Evolutionary conservation across 2,329 filamentous ascomycete species (phyloP), one percentile per base, ranked within the genome.

Genomic region (Davidsoniella eucalypti): DNA sequence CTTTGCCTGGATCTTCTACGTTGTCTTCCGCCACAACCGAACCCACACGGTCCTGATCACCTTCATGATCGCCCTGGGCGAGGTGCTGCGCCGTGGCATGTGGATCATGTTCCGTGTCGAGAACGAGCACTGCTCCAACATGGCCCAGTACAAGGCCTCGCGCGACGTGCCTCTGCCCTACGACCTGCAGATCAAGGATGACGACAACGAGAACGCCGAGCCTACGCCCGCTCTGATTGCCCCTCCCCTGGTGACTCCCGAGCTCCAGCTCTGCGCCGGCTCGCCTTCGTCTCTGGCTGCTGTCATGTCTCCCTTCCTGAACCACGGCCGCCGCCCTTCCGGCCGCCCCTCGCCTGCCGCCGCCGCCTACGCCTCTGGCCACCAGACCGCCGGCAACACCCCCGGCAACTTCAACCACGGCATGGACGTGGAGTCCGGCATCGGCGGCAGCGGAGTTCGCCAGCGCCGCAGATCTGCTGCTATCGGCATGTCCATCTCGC

Each of bases 51-150:
- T 84, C 2, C 63, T 87, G 2, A 75, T 87, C 4, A 87, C 85
- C 1, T 96, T 96, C 64, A 57, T 84, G 26, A 77, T 95, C 14
- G 73, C 76, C 1, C 67, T 95, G 2, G 76, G 81, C 7, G 92
- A 98, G 62, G 78, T 94, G 18, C 72, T 76, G n/a, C 78, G 92
- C 29, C 72, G 92, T 61, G 88, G 87, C 54, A 78, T 95, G 61
- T 98, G 92, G 92, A 81, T 83, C 0, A 70, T 96, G 3, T 84
- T 98, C 62, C 85, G 92, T 39, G 88, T 98, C 23, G 92, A 98
- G 64, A 98, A 98, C 63, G 92, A 98, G 59, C 92, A 98, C 65
- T 94, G 87, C 65, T 81, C 83, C 50, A 94, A 95, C 58, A 90
- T 98, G 2, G 76, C 80, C 16, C 80, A 86, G 56, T 93, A 93